Base-by-base conservation (phyloP, 2,329 filamentous ascomycete species). In the Ceratocystis diversiconidia region DNA sequence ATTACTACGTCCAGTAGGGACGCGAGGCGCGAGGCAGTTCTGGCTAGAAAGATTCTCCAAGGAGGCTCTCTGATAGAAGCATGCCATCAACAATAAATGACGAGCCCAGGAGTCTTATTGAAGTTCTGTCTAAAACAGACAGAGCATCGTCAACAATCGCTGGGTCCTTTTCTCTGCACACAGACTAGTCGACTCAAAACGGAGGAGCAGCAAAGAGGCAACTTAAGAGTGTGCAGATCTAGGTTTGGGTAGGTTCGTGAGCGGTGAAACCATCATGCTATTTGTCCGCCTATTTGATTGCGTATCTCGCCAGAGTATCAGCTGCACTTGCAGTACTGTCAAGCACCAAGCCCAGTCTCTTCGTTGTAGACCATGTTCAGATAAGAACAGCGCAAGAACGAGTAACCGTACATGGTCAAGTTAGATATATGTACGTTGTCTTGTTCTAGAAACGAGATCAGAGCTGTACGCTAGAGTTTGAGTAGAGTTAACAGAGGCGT, bases 171-270 rank as follows among this genome's bases (percentile, higher is more conserved):
- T 96, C 81, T 96, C 80, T 89, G 91, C 91, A 95, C 88, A 86
- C 85, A 89, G 91, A 96, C 91, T 94, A 86, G 92, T 94, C 86
- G 87, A 85, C 89, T 91, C 84, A 84, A 85, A 86, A 92, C 83
- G 83, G 88, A 82, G 78, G 78, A 83, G 80, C 73, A 79, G 80
- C 77, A 78, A 85, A 82, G 83, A 91, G 90, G 83, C 89, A 95
- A 94, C 91, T 96, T 88, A 96, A 95, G 87, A 88, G 89, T 87
- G 88, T 92, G 90, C 90, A 88, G 74, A 75, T 71, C 30, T 7
- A 28, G 15, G 28, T 41, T 25, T 22, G 44, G 22, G 12, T n/a
- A 22, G 43, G 36, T 28, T 41, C 3, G 3, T 12, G 36, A 41
- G 36, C 36, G 10, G 36, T 41, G 36, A 41, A 41, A 12, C 36